A percentile compares a stretch with the other conserved stretches of the same genome.
Evolutionary conservation across 805 yeast genomes (phyloP).

Genomic region (Wickerhamiella vanderwaltii): DNA sequence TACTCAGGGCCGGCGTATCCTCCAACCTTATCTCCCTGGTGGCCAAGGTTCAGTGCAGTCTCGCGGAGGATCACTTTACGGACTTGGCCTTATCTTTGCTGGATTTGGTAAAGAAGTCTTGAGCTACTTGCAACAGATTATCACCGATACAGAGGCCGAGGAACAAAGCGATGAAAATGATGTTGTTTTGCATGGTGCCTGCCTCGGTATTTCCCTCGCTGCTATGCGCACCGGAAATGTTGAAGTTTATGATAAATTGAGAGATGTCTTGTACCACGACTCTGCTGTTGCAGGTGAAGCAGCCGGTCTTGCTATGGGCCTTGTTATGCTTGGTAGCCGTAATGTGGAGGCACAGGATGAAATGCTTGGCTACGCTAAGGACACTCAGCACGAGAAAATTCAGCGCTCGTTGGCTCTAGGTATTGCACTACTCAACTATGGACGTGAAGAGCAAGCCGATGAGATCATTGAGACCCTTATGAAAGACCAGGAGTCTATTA

Average conservation of each 20-base stretch:
- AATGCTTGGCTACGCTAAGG: slow-evolving; percentile 83
- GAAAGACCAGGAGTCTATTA: slow-evolving; percentile 62
- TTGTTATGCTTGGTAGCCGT: slow-evolving; percentile 88
- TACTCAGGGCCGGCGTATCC: slow-evolving; percentile 73
- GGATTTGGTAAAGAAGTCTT: slow-evolving; percentile 83
- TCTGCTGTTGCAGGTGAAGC: slow-evolving; percentile 93
- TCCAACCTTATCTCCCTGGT: slow-evolving; percentile 87
- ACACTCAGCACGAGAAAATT: slow-evolving; percentile 91
- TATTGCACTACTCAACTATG: slow-evolving; percentile 74
- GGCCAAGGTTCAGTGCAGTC: slow-evolving; percentile 68
- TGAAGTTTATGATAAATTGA: slow-evolving; percentile 66
- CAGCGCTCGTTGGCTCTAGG: slow-evolving; percentile 89
- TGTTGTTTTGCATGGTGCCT: slow-evolving; percentile 87
- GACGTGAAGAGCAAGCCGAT: slow-evolving; percentile 74
- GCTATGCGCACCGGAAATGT: slow-evolving; percentile 83
- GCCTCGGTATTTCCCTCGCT: slow-evolving; percentile 89
- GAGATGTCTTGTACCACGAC: slow-evolving; percentile 74
- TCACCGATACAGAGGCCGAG: slow-evolving; percentile 37
- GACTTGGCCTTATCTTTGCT: slow-evolving; percentile 85
- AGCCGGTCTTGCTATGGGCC: slow-evolving; percentile 92
- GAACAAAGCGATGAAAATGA: slow-evolving; percentile 42
- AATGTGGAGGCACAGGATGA: slow-evolving; percentile 54
- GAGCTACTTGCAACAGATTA: slow-evolving; percentile 59
- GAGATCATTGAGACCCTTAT: slow-evolving; percentile 51
- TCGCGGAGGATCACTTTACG: slow-evolving; percentile 91